These are phyloP conservation scores for Curvularia sp. DNA, from an alignment of 2,329 filamentous ascomycete genomes.

Conservation along the genomic window DNA sequence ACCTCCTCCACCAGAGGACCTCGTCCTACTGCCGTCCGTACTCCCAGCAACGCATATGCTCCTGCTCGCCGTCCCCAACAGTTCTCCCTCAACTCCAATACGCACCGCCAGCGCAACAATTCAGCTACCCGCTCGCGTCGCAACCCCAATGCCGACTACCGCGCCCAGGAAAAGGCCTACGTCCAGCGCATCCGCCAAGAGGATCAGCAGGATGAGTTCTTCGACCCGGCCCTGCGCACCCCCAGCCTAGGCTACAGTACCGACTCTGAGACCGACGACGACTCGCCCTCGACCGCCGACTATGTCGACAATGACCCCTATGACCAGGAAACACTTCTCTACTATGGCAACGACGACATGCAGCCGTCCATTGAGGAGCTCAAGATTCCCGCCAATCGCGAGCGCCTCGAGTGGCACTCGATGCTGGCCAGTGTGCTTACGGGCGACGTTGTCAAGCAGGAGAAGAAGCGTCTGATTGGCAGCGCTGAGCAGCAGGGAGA, in stretches of 20 bases:
- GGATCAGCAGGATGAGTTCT: conserved; percentile 71
- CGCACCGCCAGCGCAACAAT: conserved; percentile 62
- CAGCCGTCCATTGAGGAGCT: conserved; percentile 90
- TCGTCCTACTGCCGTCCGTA: conserved; percentile 55
- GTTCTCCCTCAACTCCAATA: conserved; percentile 54
- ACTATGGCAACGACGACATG: conserved; percentile 87
- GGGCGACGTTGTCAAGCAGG: conserved; percentile 95
- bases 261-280: conserved; percentile 88
- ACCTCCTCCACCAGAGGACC: conserved; percentile 28
- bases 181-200: conserved; percentile 90
- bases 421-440: conserved; percentile 97
- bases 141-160: conserved; percentile 75
- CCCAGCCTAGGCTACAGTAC: conserved; percentile 70
- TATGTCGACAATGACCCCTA: conserved; percentile 83
- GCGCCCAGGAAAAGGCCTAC: conserved; percentile 92
- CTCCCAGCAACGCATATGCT: conserved; percentile 60
- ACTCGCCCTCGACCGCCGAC: conserved; percentile 84
- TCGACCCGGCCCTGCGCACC: conserved; percentile 70
- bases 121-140: conserved; percentile 63
- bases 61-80: conserved; percentile 58
- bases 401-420: conserved; percentile 95
- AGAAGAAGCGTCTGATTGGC: conserved; percentile 93
- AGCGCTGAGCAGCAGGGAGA: conserved; percentile 76
- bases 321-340: conserved; percentile 91
- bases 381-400: conserved; percentile 84